These are phyloP conservation scores for Euphrasia confusa DNA, from an alignment of 257 asterid species.

Conservation along the genomic window DNA sequence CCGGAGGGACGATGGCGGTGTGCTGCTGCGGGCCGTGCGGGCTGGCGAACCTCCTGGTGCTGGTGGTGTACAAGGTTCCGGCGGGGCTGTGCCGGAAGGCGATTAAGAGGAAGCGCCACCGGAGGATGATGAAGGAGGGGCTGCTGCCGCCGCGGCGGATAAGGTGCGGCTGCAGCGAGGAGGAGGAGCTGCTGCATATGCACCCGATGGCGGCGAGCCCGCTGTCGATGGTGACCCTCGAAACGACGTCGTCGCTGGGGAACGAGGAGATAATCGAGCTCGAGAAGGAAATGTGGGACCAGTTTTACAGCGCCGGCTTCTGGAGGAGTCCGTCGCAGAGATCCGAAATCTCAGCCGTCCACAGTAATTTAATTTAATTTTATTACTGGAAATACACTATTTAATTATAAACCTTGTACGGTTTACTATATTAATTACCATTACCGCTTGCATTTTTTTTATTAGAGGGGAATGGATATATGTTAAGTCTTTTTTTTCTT, in stretches of 20 bases:
- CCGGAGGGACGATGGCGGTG: conserved; percentile 78
- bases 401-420: too few relatives aligned
- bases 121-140: conserved; percentile 34
- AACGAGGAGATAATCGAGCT: conserved; percentile 35
- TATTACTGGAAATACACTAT: not conserved
- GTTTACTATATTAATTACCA: too few relatives aligned
- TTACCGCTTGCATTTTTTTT: too few relatives aligned
- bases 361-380: conserved; percentile 7
- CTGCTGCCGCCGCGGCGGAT: conserved; percentile 32
- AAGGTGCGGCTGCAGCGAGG: conserved; percentile 29
- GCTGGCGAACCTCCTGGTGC: conserved; percentile 44
- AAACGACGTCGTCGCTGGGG: conserved; percentile 20
- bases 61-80: conserved; percentile 69
- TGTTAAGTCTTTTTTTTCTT: too few relatives aligned
- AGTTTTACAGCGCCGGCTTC: conserved; percentile 67
- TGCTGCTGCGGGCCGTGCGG: conserved; percentile 81
- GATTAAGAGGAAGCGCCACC: conserved; percentile 37
- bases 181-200: conserved; percentile 23
- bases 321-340: conserved; percentile 75
- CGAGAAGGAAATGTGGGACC: conserved; percentile 73
- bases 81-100: conserved; percentile 68
- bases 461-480: too few relatives aligned
- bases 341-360: conserved; percentile 26
- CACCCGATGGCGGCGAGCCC: conserved; percentile 23
- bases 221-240: conserved; percentile 18